Evolutionary conservation across 2,329 filamentous ascomycete species (phyloP), one percentile per base, ranked within the genome.

Genomic region (Trichoderma simmonsii): DNA sequence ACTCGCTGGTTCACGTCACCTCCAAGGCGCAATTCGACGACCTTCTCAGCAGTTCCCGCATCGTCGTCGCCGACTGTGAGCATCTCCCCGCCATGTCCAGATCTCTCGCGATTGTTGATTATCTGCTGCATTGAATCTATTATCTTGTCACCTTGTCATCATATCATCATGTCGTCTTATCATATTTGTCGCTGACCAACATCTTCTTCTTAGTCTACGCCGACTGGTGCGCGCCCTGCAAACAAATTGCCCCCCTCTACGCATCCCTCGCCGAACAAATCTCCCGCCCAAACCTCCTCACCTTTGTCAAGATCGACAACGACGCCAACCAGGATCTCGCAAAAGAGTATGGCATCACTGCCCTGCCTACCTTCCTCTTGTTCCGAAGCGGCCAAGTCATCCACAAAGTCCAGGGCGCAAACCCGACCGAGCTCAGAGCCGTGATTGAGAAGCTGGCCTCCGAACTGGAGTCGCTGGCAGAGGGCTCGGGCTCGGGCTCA

Each of bases 41-140:
- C 36, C 82, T 96, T 73, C 86, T 97, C 73, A 87, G 88, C 73
- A 89, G 87, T 70, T 94, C 93, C 39, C 89, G 88, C 75, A 89
- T 97, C 73, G 93, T 98, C 56, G 91, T 98, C 70, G 91, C 92
- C 78, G 93, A 97, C 83, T 98, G 94, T 97, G 85, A 88, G 93
- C 57, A 39, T 59, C 60, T 57, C 63, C 34, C n/a, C n/a, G n/a
- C n/a, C n/a, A 51, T 24, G 43, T 12, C n/a, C 43, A n/a, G n/a
- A 51, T 51, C 43, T 51, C n/a, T 51, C 43, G n/a, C 9, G 11
- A 11, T n/a, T 48, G 39, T 48, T 12, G 0, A 21, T 21, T 51
- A 4, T 51, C n/a, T 24, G n/a, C n/a, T n/a, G 43, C 43, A 51
- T 21, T 24, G 43, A 61, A 61, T 56, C 60, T 6, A 39, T 39